A percentile compares a stretch with the other conserved stretches of the same genome.
Conservation (phyloP, 495 filamentous ascomycete species). For the Hypoxylon lenormandii region DNA sequence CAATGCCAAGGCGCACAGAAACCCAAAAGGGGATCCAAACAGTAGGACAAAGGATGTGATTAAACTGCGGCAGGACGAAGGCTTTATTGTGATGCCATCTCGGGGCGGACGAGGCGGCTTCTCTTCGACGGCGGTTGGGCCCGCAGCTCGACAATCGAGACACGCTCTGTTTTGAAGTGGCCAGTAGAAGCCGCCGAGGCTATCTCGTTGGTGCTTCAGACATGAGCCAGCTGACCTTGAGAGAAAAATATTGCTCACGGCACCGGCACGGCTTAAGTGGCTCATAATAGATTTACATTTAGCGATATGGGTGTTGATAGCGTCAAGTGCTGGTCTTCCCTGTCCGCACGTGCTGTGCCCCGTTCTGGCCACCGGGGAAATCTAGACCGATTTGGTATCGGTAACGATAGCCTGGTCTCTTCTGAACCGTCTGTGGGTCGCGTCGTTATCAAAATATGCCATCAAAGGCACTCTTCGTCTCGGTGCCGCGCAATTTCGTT, state of each 20-base stretch:
- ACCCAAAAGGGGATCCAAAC: slow-evolving; percentile 36
- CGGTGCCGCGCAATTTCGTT: slow-evolving; percentile 17
- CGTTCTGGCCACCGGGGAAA: slow-evolving; percentile 24
- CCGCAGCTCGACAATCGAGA: slow-evolving; percentile 38
- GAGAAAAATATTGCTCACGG: slow-evolving; percentile 3
- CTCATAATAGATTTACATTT: slow-evolving; percentile 4
- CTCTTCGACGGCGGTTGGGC: slow-evolving; percentile 29
- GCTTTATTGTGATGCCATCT: slow-evolving; percentile 45
- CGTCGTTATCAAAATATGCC: not conserved
- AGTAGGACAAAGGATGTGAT: slow-evolving; percentile 47
- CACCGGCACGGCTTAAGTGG: slow-evolving; percentile 5
- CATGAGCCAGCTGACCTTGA: slow-evolving; percentile 14
- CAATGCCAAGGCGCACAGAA: slow-evolving; percentile 31
- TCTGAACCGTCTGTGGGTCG: not conserved
- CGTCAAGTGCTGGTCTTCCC: slow-evolving; percentile 9
- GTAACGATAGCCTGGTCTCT: not conserved
- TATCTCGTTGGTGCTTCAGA: slow-evolving; percentile 5
- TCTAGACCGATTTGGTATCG: slow-evolving; percentile 26
- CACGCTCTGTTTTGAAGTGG: slow-evolving; percentile 32
- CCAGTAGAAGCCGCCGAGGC: slow-evolving; percentile 13
- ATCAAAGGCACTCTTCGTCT: not conserved
- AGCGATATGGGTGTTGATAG: slow-evolving; percentile 19
- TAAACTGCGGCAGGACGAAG: slow-evolving; percentile 44
- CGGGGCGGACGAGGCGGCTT: slow-evolving; percentile 40
- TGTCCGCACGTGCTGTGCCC: slow-evolving; percentile 23